These are phyloP conservation scores for Pichia ethanolica DNA, from an alignment of 805 yeast genomes.

Conservation along the genomic window DNA sequence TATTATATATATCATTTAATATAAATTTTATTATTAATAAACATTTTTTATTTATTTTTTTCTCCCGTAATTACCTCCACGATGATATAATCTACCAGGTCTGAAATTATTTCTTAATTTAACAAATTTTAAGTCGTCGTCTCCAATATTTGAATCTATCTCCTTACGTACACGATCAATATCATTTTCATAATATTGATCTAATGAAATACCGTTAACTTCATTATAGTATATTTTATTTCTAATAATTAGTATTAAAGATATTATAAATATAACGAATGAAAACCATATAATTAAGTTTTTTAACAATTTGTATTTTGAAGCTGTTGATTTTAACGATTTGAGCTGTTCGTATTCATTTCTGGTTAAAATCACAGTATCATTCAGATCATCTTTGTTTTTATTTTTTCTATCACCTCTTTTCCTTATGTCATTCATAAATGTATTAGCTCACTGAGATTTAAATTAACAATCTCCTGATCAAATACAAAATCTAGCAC, in stretches of 20 bases:
- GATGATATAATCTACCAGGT: slow-evolving; percentile 10
- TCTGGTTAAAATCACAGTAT: background rate
- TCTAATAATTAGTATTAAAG: background rate
- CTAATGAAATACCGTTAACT: background rate
- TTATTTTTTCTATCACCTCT: too few species aligned
- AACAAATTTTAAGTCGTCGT: background rate
- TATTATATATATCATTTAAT: too few species aligned
- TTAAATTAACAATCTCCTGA: too few species aligned
- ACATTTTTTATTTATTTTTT: too few species aligned
- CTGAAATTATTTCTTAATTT: background rate
- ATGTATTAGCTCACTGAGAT: too few species aligned
- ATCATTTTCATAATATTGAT: slow-evolving; percentile 1
- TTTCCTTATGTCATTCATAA: too few species aligned
- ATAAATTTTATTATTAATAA: too few species aligned
- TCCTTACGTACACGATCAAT: background rate
- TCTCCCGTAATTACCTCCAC: slow-evolving; percentile 11
- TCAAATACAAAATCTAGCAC: too few species aligned
- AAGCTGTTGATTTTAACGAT: background rate
- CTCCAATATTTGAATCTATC: background rate
- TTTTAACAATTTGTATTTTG: background rate
- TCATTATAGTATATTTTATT: background rate
- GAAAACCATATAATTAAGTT: background rate
- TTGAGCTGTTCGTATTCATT: background rate
- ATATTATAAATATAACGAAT: background rate
- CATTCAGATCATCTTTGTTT: too few species aligned